These are phyloP conservation scores for Paradendryphiella salina DNA, from an alignment of 2,329 filamentous ascomycete species.

Conservation along the genomic window DNA sequence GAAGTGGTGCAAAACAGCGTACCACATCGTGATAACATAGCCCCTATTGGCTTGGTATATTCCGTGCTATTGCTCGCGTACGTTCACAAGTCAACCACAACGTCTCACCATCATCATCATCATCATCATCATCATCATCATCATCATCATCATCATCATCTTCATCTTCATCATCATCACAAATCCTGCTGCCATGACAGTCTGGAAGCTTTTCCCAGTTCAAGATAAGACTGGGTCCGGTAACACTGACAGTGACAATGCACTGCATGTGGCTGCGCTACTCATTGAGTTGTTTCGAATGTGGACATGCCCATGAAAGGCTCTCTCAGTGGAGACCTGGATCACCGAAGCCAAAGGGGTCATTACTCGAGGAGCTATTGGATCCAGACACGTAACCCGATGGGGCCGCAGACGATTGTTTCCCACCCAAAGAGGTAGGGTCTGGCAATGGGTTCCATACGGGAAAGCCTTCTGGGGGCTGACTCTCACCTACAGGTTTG, in stretches of 20 bases:
- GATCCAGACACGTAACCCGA: conserved; percentile 43
- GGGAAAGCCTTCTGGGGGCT: conserved; percentile 63
- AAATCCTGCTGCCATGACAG: conserved; percentile 3
- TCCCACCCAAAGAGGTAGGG: conserved; percentile 18
- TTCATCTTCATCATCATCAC: conserved; percentile 11
- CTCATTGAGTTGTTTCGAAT: not conserved
- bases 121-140: conserved; percentile 12
- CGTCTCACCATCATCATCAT: no score
- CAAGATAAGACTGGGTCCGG: not conserved
- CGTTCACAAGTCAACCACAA: conserved; percentile 11
- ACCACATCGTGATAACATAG: conserved; percentile 22
- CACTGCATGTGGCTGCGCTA: not conserved
- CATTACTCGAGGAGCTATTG: conserved; percentile 39
- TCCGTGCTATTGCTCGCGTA: conserved; percentile 11
- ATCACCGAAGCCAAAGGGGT: conserved; percentile 44
- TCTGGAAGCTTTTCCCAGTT: not conserved
- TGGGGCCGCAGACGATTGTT: conserved; percentile 32
- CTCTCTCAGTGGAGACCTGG: conserved; percentile 38
- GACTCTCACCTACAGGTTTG: conserved; percentile 63
- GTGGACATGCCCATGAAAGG: not conserved
- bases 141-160: conserved; percentile 13
- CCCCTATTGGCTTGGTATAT: conserved; percentile 21
- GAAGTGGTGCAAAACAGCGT: conserved; percentile 19
- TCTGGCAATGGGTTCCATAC: conserved; percentile 55
- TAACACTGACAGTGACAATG: not conserved